phyloP scores from a whole-genome alignment of 1,284 basidiomycete genomes.

The Gomphus bonarii region DNA sequence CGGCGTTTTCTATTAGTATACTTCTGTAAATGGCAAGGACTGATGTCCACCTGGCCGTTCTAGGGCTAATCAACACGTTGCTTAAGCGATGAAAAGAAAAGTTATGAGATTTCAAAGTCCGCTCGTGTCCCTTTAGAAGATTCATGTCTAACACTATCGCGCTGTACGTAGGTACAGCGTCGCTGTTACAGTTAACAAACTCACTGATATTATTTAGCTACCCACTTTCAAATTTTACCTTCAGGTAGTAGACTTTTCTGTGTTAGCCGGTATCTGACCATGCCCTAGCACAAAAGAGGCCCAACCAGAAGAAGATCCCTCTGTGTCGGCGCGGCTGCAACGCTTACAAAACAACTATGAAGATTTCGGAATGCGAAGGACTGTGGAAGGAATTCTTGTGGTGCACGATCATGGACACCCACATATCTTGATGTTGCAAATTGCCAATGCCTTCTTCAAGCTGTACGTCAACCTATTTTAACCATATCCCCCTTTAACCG shows the following conservation, averaged over 20 bases:
- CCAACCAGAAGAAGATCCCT: slow-evolving; percentile 94
- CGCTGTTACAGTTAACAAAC: not conserved
- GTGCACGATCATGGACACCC: slow-evolving; percentile 93
- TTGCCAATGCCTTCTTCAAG: slow-evolving; percentile 98
- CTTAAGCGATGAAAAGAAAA: not conserved
- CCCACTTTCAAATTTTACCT: slow-evolving; percentile 82
- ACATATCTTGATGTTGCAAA: slow-evolving; percentile 95
- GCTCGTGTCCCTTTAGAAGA: not conserved
- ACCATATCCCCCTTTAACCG: slow-evolving; percentile 3
- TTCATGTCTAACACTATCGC: slow-evolving; percentile 70
- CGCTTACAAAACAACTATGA: slow-evolving; percentile 94
- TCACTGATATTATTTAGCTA: slow-evolving; percentile 34
- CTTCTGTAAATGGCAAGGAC: too few relatives aligned
- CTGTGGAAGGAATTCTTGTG: slow-evolving; percentile 93
- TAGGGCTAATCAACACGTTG: not conserved
- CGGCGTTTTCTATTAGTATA: too few relatives aligned
- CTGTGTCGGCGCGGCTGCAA: slow-evolving; percentile 81
- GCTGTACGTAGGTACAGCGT: slow-evolving; percentile 35
- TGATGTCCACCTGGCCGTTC: not conserved
- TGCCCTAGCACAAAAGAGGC: slow-evolving; percentile 73
- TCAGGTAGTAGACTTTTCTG: slow-evolving; percentile 39
- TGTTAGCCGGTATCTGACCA: slow-evolving; percentile 4
- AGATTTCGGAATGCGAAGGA: slow-evolving; percentile 89
- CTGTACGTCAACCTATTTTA: slow-evolving; percentile 48
- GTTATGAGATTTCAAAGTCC: not conserved